Conservation (phyloP, 1,284 basidiomycete genomes). For the Dichomitus squalens region DNA sequence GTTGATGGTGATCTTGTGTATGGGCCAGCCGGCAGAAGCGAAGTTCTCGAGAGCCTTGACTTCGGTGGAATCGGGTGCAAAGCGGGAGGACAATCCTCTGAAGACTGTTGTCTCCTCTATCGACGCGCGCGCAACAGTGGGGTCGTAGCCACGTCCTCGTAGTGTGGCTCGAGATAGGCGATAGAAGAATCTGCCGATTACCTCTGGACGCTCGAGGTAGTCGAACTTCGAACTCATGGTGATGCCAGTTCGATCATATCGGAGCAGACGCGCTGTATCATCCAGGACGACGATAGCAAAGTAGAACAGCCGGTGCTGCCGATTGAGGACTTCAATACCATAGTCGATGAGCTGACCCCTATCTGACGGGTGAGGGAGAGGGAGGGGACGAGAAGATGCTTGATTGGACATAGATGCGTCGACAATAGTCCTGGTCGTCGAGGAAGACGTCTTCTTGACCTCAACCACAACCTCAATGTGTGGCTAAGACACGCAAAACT, state of each 20-base stretch:
- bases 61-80: neutral
- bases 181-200: conserved; percentile 17
- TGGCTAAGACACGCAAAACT: too few relatives aligned
- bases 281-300: neutral
- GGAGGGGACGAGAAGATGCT: too few relatives aligned
- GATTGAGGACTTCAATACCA: neutral
- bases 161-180: neutral
- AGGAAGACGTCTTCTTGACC: too few relatives aligned
- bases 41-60: neutral
- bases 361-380: too few relatives aligned
- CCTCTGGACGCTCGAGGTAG: conserved; percentile 8
- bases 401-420: too few relatives aligned
- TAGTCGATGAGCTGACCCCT: neutral
- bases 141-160: neutral
- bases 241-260: neutral
- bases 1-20: neutral
- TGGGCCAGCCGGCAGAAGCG: neutral
- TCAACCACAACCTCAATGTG: too few relatives aligned
- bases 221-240: conserved; percentile 1
- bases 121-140: neutral
- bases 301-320: neutral
- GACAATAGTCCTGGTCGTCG: too few relatives aligned
- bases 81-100: too few relatives aligned
- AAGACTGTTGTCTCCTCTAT: neutral
- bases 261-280: neutral